A percentile compares a stretch with the other conserved stretches of the same genome.
phyloP scores from a whole-genome alignment of 163 green algal species.

The Chlamydomonas reinhardtii region DNA sequence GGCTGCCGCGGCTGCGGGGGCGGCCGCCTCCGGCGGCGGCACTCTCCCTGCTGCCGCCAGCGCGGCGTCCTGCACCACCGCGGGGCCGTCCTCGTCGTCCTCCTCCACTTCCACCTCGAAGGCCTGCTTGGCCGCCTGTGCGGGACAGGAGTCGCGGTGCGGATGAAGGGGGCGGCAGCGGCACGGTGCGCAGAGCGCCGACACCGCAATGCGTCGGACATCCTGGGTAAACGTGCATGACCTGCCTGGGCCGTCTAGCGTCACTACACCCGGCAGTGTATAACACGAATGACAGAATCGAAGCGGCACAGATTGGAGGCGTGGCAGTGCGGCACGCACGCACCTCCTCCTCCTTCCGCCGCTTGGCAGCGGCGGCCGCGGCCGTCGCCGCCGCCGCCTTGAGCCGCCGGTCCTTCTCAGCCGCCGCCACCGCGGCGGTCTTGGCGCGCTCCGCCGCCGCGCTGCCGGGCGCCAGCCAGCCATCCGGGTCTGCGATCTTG shows the following conservation, averaged over 20 bases:
- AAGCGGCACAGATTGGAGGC: too few species aligned
- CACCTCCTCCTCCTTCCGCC: constrained; percentile 32
- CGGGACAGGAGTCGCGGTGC: too few species aligned
- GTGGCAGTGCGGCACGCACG: too few species aligned
- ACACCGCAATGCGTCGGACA: too few species aligned
- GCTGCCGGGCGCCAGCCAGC: constrained; percentile 68
- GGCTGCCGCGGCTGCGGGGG: background rate
- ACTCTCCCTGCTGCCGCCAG: background rate
- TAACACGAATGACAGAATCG: too few species aligned
- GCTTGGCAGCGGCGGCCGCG: constrained; percentile 26
- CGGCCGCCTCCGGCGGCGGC: constrained; percentile 6
- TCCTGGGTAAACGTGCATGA: too few species aligned
- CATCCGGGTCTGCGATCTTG: constrained; percentile 77
- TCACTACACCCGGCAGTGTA: too few species aligned
- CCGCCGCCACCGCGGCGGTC: constrained; percentile 46
- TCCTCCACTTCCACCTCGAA: constrained; percentile 43
- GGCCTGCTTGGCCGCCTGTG: constrained; percentile 12
- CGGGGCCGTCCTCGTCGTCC: constrained; percentile 30
- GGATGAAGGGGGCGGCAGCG: too few species aligned
- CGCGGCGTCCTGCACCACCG: background rate
- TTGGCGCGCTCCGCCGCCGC: constrained; percentile 47
- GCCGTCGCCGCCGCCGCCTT: constrained; percentile 42
- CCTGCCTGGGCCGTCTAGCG: too few species aligned
- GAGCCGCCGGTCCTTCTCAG: constrained; percentile 51
- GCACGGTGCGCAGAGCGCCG: too few species aligned